These are phyloP conservation scores for Acanthamoeba healyi DNA, from an alignment of 208 protist species.

Conservation along the genomic window DNA sequence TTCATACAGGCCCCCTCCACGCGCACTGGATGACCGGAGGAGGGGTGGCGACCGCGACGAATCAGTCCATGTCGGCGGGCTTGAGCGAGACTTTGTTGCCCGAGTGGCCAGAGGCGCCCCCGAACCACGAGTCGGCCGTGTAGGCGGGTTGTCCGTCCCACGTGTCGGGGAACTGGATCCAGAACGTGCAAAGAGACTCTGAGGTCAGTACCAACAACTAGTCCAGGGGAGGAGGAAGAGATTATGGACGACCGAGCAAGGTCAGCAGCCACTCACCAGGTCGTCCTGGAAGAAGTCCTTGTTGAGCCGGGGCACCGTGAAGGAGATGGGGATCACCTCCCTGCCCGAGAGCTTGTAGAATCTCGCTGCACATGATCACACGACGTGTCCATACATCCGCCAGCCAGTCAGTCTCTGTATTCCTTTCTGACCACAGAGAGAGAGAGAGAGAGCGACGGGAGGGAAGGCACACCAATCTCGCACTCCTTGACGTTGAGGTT, in stretches of 20 bases:
- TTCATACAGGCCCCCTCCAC: neutral
- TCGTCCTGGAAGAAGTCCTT: constrained; percentile 63
- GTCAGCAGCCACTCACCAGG: neutral
- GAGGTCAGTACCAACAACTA: neutral
- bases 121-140: neutral
- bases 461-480: neutral
- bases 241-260: too few species aligned
- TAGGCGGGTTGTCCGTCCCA: neutral
- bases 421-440: too few species aligned
- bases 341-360: constrained; percentile 31
- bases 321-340: constrained; percentile 34
- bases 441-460: too few species aligned
- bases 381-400: too few species aligned
- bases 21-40: too few species aligned
- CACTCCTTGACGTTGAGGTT: constrained; percentile 26
- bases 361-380: neutral
- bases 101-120: neutral
- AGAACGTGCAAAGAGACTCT: neutral
- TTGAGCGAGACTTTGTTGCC: constrained; percentile 19
- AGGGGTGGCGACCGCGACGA: too few species aligned
- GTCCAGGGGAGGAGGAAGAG: neutral
- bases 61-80: neutral
- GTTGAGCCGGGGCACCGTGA: constrained; percentile 34
- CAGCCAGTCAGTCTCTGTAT: too few species aligned
- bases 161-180: constrained; percentile 1